A percentile compares a stretch with the other conserved stretches of the same genome.
Conservation (phyloP, 2,329 filamentous ascomycete genomes). For the Exophiala sp. region DNA sequence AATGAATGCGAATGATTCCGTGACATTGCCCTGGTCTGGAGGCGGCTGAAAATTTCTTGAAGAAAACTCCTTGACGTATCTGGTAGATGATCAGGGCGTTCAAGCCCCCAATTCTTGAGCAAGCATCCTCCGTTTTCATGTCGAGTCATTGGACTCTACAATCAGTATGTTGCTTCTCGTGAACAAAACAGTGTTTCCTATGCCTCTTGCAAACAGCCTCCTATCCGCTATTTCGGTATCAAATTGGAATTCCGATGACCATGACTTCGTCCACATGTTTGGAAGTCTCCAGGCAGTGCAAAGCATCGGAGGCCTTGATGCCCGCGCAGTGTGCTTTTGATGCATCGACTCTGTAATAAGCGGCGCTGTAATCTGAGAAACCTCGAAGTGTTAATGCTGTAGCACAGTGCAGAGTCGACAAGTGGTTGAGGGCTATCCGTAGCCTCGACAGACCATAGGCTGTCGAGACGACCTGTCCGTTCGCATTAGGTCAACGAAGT, state of each 20-base stretch:
- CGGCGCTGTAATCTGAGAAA: constrained; percentile 13
- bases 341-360: not conserved
- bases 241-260: constrained; percentile 5
- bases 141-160: constrained; percentile 17
- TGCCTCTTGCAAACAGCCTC: constrained; percentile 23
- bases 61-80: not conserved
- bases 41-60: constrained; percentile 4
- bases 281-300: constrained; percentile 1
- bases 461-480: constrained; percentile 9
- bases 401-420: constrained; percentile 8
- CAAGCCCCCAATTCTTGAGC: constrained; percentile 7
- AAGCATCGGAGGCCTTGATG: not conserved
- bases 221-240: constrained; percentile 6
- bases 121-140: constrained; percentile 19
- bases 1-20: constrained; percentile 3
- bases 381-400: constrained; percentile 8
- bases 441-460: not conserved
- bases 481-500: constrained; percentile 9
- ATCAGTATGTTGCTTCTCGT: constrained; percentile 7
- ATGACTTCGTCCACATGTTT: not conserved
- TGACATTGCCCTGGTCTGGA: constrained; percentile 4
- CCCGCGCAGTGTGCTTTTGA: not conserved
- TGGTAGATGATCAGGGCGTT: constrained; percentile 8
- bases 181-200: constrained; percentile 4
- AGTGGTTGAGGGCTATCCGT: not conserved